phyloP scores from a whole-genome alignment of 345 rosid species.

The Combretum micranthum region DNA sequence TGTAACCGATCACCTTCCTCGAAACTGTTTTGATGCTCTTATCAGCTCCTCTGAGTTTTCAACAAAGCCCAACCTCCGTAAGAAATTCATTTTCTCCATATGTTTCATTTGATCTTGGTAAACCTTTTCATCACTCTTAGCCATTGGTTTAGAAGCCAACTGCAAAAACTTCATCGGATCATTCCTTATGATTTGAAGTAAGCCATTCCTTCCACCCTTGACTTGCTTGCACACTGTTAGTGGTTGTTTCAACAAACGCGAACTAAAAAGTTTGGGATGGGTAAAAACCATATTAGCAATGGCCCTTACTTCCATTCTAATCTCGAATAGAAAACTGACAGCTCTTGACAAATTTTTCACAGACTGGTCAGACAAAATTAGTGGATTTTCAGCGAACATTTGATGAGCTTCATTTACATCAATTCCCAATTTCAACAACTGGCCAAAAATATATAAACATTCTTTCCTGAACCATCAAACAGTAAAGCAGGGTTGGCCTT shows the following conservation, averaged over 20 bases:
- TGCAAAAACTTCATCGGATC: constrained; percentile 58
- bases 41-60: constrained; percentile 87
- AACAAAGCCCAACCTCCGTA: constrained; percentile 54
- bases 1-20: constrained; percentile 82
- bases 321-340: constrained; percentile 39
- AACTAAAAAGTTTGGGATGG: constrained; percentile 39
- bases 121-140: constrained; percentile 17
- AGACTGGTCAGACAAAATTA: constrained; percentile 40
- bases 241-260: constrained; percentile 46
- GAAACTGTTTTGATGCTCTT: constrained; percentile 55
- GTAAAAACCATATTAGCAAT: constrained; percentile 27
- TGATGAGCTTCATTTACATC: constrained; percentile 30
- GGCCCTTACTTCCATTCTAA: constrained; percentile 47
- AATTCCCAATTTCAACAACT: constrained; percentile 56
- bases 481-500: constrained; percentile 42
- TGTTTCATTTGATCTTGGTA: constrained; percentile 22
- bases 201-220: constrained; percentile 29
- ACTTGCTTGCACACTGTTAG: constrained; percentile 38
- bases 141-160: constrained; percentile 34
- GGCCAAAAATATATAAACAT: constrained; percentile 50
- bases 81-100: constrained; percentile 52
- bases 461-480: constrained; percentile 61
- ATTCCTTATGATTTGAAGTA: constrained; percentile 41
- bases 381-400: constrained; percentile 44
- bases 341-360: constrained; percentile 38